A percentile compares a stretch with the other conserved stretches of the same genome.
These are phyloP conservation scores for Periconia sp. DNA, from an alignment of 2,329 filamentous ascomycete species.

Conservation along the genomic window DNA sequence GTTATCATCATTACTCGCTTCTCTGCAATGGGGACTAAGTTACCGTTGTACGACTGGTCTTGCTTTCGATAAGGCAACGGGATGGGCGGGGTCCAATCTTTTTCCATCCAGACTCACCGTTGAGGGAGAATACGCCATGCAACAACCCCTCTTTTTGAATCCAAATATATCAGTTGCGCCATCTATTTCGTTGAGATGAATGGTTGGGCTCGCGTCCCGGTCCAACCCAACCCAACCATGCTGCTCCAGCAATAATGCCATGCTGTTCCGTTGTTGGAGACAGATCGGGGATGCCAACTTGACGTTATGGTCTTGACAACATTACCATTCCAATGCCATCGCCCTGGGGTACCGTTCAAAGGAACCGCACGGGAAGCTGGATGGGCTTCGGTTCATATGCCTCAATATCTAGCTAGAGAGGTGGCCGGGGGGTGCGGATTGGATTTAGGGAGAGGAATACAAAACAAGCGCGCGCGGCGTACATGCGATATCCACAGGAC, in stretches of 20 bases:
- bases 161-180: background rate
- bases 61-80: constrained; percentile 2
- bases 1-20: background rate
- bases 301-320: background rate
- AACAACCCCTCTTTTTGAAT: constrained; percentile 7
- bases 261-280: too few relatives aligned
- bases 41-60: background rate
- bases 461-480: background rate
- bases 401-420: background rate
- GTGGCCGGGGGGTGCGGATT: background rate
- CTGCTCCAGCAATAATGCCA: too few relatives aligned
- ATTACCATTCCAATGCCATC: background rate
- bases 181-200: background rate
- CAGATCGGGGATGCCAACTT: background rate
- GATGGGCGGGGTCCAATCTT: constrained; percentile 2
- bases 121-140: constrained; percentile 1
- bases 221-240: too few relatives aligned
- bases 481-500: background rate
- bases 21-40: background rate
- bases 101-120: background rate
- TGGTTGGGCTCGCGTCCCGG: background rate
- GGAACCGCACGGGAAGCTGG: background rate
- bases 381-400: background rate
- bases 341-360: background rate
- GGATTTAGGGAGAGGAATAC: background rate